These are phyloP conservation scores for Pezicula radicicola DNA, from an alignment of 2,329 filamentous ascomycete species.

Conservation along the genomic window DNA sequence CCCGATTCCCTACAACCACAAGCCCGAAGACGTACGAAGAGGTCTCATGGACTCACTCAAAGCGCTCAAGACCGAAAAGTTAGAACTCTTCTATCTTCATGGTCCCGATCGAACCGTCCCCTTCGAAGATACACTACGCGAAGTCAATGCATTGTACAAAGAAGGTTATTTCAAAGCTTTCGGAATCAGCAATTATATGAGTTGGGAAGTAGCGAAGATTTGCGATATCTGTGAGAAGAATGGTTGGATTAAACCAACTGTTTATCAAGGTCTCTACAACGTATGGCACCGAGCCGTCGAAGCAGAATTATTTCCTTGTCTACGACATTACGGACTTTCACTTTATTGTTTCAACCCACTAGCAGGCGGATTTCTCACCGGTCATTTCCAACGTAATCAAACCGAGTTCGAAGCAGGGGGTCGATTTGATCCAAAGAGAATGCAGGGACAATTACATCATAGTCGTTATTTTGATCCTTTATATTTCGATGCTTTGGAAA, in stretches of 20 bases:
- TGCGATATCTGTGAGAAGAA: constrained; percentile 29
- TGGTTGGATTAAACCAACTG: constrained; percentile 29
- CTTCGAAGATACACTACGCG: constrained; percentile 24
- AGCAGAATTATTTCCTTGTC: constrained; percentile 55
- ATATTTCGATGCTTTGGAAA: constrained; percentile 62
- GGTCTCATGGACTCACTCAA: constrained; percentile 46
- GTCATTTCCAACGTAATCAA: constrained; percentile 46
- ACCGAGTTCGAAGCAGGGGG: constrained; percentile 11
- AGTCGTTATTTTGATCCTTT: constrained; percentile 58
- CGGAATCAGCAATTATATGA: constrained; percentile 61
- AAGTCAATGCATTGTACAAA: constrained; percentile 29
- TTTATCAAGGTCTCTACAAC: constrained; percentile 33
- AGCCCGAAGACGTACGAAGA: constrained; percentile 45
- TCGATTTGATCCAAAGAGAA: constrained; percentile 35
- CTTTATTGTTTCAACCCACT: constrained; percentile 62
- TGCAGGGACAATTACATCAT: constrained; percentile 49
- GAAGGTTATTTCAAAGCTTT: constrained; percentile 38
- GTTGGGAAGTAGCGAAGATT: constrained; percentile 25
- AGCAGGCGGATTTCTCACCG: constrained; percentile 43
- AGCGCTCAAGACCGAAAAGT: constrained; percentile 48
- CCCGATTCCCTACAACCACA: constrained; percentile 41
- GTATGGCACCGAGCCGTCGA: constrained; percentile 48
- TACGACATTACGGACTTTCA: constrained; percentile 57
- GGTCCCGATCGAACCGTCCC: constrained; percentile 24
- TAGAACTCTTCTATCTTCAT: constrained; percentile 26